A percentile compares a stretch with the other conserved stretches of the same genome.
phyloP scores from a whole-genome alignment of 768 basidiomycete genomes.

The Macrocybe gigantea region DNA sequence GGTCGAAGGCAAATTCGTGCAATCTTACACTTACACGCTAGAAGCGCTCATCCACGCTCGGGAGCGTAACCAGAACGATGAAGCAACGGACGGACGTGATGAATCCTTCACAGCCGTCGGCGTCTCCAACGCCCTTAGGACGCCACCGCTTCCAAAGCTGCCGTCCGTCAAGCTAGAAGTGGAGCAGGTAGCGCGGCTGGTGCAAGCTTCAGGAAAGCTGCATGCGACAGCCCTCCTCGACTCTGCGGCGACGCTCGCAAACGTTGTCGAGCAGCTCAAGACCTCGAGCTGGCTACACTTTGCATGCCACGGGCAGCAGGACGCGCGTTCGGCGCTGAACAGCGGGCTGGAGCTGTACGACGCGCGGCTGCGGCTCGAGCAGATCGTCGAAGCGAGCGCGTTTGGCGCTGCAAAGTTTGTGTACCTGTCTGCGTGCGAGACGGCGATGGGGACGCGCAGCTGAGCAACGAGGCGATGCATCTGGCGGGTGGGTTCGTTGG shows the following conservation, averaged over 20 bases:
- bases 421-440: neutral
- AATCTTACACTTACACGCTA: neutral
- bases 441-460: neutral
- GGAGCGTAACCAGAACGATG: neutral
- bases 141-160: neutral
- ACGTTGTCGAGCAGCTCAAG: neutral
- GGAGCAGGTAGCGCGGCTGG: neutral
- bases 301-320: neutral
- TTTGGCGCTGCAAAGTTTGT: slow-evolving; percentile 2
- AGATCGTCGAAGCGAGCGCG: neutral
- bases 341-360: neutral
- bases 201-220: neutral
- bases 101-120: too few relatives aligned
- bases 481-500: slow-evolving; percentile 10
- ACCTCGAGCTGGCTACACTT: neutral
- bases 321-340: neutral
- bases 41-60: neutral
- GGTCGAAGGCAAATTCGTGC: neutral
- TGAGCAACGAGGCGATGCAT: slow-evolving; percentile 8
- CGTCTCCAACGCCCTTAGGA: too few relatives aligned
- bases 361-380: neutral
- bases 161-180: neutral
- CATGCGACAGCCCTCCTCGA: neutral
- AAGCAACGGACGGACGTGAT: too few relatives aligned
- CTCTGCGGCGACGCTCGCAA: neutral